phyloP scores from a whole-genome alignment of 306 rosid genomes.

The Dalbergia cochinchinensis region DNA sequence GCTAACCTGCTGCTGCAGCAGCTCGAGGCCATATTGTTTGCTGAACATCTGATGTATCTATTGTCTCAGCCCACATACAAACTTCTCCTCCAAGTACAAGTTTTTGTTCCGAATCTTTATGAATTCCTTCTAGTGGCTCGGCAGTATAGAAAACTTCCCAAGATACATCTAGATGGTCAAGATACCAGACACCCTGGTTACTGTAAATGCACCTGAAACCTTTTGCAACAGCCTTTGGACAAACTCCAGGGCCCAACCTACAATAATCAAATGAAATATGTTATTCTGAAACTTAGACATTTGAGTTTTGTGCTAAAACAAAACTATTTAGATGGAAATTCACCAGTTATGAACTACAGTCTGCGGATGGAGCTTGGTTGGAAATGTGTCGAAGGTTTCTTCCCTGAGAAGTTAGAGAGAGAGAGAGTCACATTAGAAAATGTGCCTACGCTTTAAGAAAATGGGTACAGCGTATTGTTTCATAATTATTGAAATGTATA shows the following conservation, averaged over 20 bases:
- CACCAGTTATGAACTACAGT: slow-evolving; percentile 97
- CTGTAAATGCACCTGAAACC: slow-evolving; percentile 97
- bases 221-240: slow-evolving; percentile 83
- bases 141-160: slow-evolving; percentile 80
- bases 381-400: slow-evolving; percentile 88
- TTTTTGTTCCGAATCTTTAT: slow-evolving; percentile 59
- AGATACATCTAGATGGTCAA: slow-evolving; percentile 89
- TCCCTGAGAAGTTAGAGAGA: slow-evolving; percentile 75
- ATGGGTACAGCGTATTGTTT: not conserved
- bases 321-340: slow-evolving; percentile 43
- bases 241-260: slow-evolving; percentile 88
- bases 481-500: not conserved
- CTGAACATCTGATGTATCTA: slow-evolving; percentile 84
- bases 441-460: slow-evolving; percentile 4
- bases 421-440: slow-evolving; percentile 30
- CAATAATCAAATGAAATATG: slow-evolving; percentile 35
- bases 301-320: slow-evolving; percentile 31
- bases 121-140: slow-evolving; percentile 86
- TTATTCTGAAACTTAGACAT: slow-evolving; percentile 24
- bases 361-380: slow-evolving; percentile 76
- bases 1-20: slow-evolving; percentile 96
- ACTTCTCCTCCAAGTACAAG: slow-evolving; percentile 98
- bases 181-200: slow-evolving; percentile 95
- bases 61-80: slow-evolving; percentile 95
- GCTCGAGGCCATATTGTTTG: slow-evolving; percentile 99